Conservation (phyloP, 148 eudicot genomes). For the Heliosperma pusillum region DNA sequence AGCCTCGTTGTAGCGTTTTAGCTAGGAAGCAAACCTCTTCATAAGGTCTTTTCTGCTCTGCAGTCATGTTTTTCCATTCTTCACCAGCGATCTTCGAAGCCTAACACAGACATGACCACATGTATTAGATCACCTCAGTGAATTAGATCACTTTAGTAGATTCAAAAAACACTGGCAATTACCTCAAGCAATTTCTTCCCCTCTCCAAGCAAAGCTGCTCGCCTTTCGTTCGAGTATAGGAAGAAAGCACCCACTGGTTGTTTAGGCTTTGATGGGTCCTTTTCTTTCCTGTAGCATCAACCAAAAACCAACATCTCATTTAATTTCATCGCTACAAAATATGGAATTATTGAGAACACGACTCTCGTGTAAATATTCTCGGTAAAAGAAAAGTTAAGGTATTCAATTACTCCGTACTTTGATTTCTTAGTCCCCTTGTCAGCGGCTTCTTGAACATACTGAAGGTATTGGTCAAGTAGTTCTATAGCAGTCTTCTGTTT, state of each 20-base stretch:
- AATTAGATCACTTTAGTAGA: neutral
- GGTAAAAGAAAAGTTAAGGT: neutral
- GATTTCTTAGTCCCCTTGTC: conserved; percentile 64
- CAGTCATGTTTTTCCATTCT: conserved; percentile 94
- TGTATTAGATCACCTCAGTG: neutral
- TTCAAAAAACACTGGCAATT: neutral
- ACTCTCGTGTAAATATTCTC: neutral
- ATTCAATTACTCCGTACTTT: conserved; percentile 62
- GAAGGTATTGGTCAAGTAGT: conserved; percentile 84
- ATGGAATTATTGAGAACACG: neutral
- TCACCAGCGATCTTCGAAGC: conserved; percentile 74
- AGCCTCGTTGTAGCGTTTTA: neutral
- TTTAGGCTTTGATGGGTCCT: conserved; percentile 86
- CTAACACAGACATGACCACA: conserved; percentile 22
- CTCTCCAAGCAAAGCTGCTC: conserved; percentile 53
- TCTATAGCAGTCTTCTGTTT: conserved; percentile 90
- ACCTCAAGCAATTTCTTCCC: conserved; percentile 73
- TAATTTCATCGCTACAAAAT: neutral
- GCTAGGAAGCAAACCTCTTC: conserved; percentile 49
- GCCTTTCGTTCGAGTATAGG: conserved; percentile 56
- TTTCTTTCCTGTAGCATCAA: conserved; percentile 53
- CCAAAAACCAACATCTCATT: neutral
- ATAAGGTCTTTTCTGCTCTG: conserved; percentile 54
- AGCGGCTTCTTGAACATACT: conserved; percentile 67
- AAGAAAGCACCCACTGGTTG: conserved; percentile 85